Conservation (phyloP, 345 rosid species). For the Boechera retrofracta region DNA sequence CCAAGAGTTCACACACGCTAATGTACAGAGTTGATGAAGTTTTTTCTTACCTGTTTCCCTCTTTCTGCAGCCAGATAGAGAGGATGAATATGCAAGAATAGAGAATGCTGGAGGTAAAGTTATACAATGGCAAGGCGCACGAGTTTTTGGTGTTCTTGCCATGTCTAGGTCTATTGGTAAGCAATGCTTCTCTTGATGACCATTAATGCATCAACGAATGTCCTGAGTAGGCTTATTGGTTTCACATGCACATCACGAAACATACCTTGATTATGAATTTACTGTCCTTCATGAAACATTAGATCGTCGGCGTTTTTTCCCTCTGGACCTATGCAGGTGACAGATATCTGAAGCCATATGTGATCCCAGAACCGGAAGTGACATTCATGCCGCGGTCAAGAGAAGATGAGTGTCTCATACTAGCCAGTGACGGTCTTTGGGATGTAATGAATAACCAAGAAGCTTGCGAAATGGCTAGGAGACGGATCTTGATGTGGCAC, state of each 20-base stretch:
- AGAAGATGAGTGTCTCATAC: slow-evolving; percentile 90
- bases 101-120: slow-evolving; percentile 98
- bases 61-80: slow-evolving; percentile 80
- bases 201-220: not conserved
- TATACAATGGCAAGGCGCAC: slow-evolving; percentile 96
- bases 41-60: not conserved
- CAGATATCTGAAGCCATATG: slow-evolving; percentile 93
- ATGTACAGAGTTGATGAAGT: not conserved
- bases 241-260: slow-evolving; percentile 5
- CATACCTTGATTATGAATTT: slow-evolving; percentile 16
- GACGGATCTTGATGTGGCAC: slow-evolving; percentile 84
- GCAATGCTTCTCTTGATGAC: slow-evolving; percentile 30
- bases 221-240: slow-evolving; percentile 16
- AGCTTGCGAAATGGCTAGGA: slow-evolving; percentile 87
- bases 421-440: slow-evolving; percentile 97
- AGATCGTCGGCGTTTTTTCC: slow-evolving; percentile 26
- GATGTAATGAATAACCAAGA: slow-evolving; percentile 95
- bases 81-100: slow-evolving; percentile 93
- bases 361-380: slow-evolving; percentile 95
- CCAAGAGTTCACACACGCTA: slow-evolving; percentile 2
- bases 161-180: slow-evolving; percentile 97
- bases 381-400: slow-evolving; percentile 74
- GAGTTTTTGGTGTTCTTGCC: slow-evolving; percentile 96
- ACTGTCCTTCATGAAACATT: slow-evolving; percentile 31
- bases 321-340: slow-evolving; percentile 65